Evolutionary conservation across 2,329 filamentous ascomycete genomes (phyloP).

Genomic region (Calcarisporium arbuscula): DNA sequence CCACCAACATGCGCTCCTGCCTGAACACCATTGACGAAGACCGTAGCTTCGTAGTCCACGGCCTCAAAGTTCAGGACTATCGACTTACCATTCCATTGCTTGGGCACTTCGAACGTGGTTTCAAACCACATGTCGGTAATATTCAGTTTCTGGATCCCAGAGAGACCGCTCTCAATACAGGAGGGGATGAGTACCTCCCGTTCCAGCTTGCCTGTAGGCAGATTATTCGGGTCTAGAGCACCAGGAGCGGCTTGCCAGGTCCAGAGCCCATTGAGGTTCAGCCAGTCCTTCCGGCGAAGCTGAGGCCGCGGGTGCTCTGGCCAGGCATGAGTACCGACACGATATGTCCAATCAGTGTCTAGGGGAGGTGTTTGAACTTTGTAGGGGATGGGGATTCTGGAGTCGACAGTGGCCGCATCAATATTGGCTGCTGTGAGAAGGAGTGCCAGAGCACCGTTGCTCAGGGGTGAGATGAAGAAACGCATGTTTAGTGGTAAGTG

Average conservation of each 20-base stretch:
- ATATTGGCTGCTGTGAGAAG: too few relatives aligned
- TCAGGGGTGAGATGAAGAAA: too few relatives aligned
- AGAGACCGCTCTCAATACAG: constrained; percentile 40
- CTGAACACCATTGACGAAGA: constrained; percentile 51
- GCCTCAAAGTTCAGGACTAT: constrained; percentile 52
- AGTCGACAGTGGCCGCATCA: too few relatives aligned
- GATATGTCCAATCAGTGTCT: constrained; percentile 45
- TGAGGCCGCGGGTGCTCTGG: constrained; percentile 53
- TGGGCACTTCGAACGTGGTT: constrained; percentile 44
- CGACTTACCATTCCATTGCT: constrained; percentile 35
- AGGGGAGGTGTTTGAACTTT: constrained; percentile 32
- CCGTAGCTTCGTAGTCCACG: constrained; percentile 50
- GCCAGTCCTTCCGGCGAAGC: constrained; percentile 46
- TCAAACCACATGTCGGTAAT: constrained; percentile 42
- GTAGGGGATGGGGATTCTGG: constrained; percentile 27
- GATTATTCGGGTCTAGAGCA: constrained; percentile 8
- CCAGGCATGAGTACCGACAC: constrained; percentile 48
- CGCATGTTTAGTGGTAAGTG: too few relatives aligned
- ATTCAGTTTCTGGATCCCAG: constrained; percentile 38
- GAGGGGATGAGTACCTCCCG: constrained; percentile 37
- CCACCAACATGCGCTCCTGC: constrained; percentile 52
- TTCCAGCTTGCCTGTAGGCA: constrained; percentile 20
- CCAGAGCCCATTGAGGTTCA: constrained; percentile 54
- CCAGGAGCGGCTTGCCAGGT: constrained; percentile 34
- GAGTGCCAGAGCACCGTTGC: too few relatives aligned